Percentiles rank a stretch among this genome's conserved stretches.
These are phyloP conservation scores for Castanea crenata DNA, from an alignment of 306 rosid species.

Conservation along the genomic window DNA sequence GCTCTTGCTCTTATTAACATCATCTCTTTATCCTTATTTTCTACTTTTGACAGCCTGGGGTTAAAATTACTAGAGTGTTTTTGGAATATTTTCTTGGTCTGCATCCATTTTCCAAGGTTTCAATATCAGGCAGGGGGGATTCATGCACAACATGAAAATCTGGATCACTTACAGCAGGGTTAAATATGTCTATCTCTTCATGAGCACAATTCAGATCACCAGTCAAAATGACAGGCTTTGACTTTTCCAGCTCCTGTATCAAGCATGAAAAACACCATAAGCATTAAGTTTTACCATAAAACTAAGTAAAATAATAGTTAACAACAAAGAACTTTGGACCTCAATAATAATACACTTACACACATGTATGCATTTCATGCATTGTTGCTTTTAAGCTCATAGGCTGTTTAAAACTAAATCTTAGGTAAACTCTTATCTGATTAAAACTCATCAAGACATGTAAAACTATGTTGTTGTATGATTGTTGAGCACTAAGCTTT, in stretches of 20 bases:
- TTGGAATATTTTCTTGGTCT: neutral
- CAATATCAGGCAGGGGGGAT: neutral
- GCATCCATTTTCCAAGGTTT: neutral
- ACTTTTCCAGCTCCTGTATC: constrained; percentile 86
- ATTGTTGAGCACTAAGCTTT: neutral
- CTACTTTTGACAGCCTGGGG: neutral
- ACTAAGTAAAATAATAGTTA: neutral
- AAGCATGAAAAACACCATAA: constrained; percentile 26
- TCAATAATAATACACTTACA: no score
- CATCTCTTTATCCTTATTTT: neutral
- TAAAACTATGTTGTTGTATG: neutral
- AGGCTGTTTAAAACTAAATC: neutral
- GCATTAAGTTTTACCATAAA: constrained; percentile 6
- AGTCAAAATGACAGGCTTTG: constrained; percentile 85
- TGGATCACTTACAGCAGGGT: constrained; percentile 77
- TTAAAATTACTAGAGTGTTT: neutral
- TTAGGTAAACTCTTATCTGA: neutral
- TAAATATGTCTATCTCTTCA: constrained; percentile 87
- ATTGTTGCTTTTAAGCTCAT: neutral
- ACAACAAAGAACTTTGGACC: constrained; percentile 7
- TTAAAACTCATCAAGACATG: neutral
- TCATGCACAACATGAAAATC: constrained; percentile 2
- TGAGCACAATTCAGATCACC: constrained; percentile 98
- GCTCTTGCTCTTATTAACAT: neutral
- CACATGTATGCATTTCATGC: neutral